Base-by-base conservation (phyloP, 2,329 filamentous ascomycete species). In the Phaeoacremonium minimum region DNA sequence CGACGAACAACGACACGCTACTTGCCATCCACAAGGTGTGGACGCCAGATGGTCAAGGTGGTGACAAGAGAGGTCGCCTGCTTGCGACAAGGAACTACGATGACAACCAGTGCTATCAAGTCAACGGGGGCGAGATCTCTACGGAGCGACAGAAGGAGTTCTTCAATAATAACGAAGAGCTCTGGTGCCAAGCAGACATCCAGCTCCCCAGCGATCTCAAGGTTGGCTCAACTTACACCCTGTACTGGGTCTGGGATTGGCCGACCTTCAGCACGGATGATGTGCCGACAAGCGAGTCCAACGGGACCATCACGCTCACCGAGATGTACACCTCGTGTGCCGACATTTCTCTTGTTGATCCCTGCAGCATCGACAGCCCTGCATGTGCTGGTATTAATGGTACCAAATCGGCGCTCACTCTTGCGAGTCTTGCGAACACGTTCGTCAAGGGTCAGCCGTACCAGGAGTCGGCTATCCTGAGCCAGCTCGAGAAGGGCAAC, bases 241-340 rank as follows among this genome's bases (percentile, higher is more conserved):
- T 95, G 35, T 95, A 95, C 69, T 97, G 91, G 91, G 83, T 96
- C 31, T 97, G 93, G 93, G 85, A 95, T 60, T 98, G 89, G 87
- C 83, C 84, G 4, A 82, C 77, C 12, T 67, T 79, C 20, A 26
- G 53, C n/a, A n/a, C n/a, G n/a, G n/a, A n/a, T n/a, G n/a, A n/a
- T n/a, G n/a, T n/a, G n/a, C n/a, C n/a, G n/a, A n/a, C n/a, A n/a
- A 57, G 59, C 47, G 39, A 57, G 35, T 52, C 60, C 30, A 47
- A 50, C 14, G 46, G 51, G 34, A 42, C 48, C 18, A 48, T 46
- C 28, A 47, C 47, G 14, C 51, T 48, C 4, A 51, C 52, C 2
- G 60, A 58, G 44, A 53, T 63, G 37, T 56, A 72, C 67, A 60
- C 56, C 7, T 51, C 49, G 30, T 57, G 43, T 71, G 79, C 52